Evolutionary conservation across 2,329 filamentous ascomycete genomes (phyloP), one percentile per base, ranked within the genome.

Genomic region (Blastomyces silverae): DNA sequence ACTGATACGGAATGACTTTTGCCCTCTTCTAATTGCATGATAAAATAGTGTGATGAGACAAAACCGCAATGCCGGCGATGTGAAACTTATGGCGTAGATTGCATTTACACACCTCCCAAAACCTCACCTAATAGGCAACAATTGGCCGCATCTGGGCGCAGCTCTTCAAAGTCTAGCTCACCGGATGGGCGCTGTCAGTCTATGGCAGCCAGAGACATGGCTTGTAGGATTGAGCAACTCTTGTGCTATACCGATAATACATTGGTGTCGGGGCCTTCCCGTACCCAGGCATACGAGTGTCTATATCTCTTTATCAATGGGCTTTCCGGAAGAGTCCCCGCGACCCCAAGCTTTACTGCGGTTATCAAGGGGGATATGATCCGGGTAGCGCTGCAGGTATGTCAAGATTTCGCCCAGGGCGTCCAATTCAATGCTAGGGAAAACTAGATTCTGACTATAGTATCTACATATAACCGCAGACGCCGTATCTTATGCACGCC

Each of bases 401-500:
- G 69, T 64, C n/a, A 37, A 44, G 17, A 25, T 20, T 59, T 28
- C 25, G 10, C 11, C 15, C n/a, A n/a, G 10, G 20, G 25, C 8
- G 34, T 17, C 5, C 2, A 39, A 58, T 11, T 58, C 10, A 39
- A 22, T 58, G 39, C n/a, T 13, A 2, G 53, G 28, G 1, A 42
- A 6, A 39, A 58, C 31, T 13, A 1, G 11, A 31, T 60, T 15
- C 25, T 60, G 20, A 60, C 22, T 4, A 5, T 3, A 25, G 2
- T 28, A 42, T 17, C 4, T 42, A 46, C 42, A 39, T 39, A 13
- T 25, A 28, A 22, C 61, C 20, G 5, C 57, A 77, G 73, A 73
- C 73, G 8, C 75, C 76, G 0, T 74, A 75, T 57, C 70, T 78
- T 42, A 74, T 78, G 75, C 76, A 78, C 64, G 70, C 71, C 39